These are phyloP conservation scores for Tuctoria greenei DNA, from an alignment of 176 grass and related monocot genomes.

Conservation along the genomic window DNA sequence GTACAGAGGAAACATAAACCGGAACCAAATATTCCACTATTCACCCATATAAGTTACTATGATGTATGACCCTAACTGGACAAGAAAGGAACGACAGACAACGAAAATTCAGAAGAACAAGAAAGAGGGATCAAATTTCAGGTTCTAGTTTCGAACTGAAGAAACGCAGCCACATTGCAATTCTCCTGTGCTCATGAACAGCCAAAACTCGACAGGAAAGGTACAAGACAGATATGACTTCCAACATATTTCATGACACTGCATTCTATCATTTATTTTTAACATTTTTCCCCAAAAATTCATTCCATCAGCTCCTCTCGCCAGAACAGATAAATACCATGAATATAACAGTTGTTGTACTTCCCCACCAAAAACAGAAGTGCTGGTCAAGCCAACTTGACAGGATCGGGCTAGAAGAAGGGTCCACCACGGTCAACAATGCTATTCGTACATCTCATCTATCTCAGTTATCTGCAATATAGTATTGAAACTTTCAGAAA, in stretches of 20 bases:
- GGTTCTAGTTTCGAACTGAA: neutral
- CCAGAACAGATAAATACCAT: conserved; percentile 1
- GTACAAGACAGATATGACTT: conserved; percentile 11
- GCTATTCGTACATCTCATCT: conserved; percentile 50
- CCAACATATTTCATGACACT: conserved; percentile 13
- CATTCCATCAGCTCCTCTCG: neutral
- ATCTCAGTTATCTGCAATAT: conserved; percentile 64
- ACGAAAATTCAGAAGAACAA: neutral
- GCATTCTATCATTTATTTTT: conserved; percentile 19
- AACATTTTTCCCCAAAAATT: neutral
- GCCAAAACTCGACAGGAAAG: conserved; percentile 5
- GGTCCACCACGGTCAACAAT: conserved; percentile 3
- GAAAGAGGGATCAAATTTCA: neutral
- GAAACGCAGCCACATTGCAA: neutral
- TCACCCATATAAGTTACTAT: conserved; percentile 8
- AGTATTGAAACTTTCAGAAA: neutral
- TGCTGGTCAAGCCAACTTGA: conserved; percentile 17
- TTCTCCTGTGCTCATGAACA: conserved; percentile 2
- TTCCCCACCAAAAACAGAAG: conserved; percentile 5
- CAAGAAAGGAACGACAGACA: neutral
- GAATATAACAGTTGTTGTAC: conserved; percentile 16
- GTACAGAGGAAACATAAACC: neutral
- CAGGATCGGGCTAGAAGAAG: neutral
- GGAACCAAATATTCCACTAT: neutral
- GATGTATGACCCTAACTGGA: neutral